These are phyloP conservation scores for Flagelloscypha sp. DNA, from an alignment of 768 basidiomycete species.

Conservation along the genomic window DNA sequence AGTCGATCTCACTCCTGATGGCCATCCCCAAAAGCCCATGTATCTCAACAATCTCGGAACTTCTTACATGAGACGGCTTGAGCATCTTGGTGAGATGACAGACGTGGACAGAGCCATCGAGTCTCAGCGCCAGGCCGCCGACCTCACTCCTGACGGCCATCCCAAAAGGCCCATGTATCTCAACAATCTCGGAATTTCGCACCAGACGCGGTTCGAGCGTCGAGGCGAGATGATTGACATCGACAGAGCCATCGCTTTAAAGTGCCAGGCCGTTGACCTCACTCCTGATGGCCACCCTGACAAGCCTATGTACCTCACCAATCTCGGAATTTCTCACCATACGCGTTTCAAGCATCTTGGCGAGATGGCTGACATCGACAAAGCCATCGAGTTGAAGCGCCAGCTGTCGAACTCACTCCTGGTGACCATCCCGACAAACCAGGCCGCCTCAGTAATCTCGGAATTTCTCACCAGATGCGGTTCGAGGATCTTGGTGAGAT, in stretches of 20 bases:
- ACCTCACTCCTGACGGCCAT: conserved; percentile 7
- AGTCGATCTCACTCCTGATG: conserved; percentile 8
- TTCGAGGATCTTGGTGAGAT: conserved; percentile 5
- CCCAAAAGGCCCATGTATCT: conserved; percentile 8
- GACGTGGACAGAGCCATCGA: conserved; percentile 9
- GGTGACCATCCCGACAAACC: conserved; percentile 3
- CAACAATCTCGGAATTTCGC: conserved; percentile 5
- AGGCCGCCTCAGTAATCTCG: conserved; percentile 4
- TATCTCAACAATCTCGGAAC: conserved; percentile 8
- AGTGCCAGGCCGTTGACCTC: conserved; percentile 12
- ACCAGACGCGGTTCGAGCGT: conserved; percentile 6
- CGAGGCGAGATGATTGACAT: conserved; percentile 10
- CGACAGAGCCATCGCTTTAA: neutral
- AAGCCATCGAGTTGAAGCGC: conserved; percentile 12
- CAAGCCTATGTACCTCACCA: conserved; percentile 6
- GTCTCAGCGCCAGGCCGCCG: conserved; percentile 3
- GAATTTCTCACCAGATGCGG: neutral
- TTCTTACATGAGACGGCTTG: conserved; percentile 3
- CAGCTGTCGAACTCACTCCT: neutral
- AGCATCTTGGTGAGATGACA: conserved; percentile 2
- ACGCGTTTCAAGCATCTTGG: conserved; percentile 10
- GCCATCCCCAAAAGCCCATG: conserved; percentile 4
- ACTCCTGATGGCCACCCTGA: too few relatives aligned
- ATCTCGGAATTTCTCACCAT: conserved; percentile 13
- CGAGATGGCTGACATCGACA: conserved; percentile 15